Evolutionary conservation across 1,284 basidiomycete genomes (phyloP).

Genomic region (Ganoderma lingzhi): DNA sequence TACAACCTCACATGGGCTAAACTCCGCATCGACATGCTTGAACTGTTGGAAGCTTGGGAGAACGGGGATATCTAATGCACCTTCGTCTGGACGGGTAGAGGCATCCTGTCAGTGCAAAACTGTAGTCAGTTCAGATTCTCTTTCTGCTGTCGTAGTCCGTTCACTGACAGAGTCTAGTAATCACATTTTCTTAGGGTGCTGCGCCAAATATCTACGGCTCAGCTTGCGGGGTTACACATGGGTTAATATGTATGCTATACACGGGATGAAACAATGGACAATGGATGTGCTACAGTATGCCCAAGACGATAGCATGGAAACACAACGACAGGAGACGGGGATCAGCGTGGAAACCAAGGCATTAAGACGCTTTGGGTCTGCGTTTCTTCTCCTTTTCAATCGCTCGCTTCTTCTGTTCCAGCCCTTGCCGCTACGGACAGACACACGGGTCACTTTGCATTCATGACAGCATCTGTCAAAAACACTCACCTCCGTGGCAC

Average conservation of each 20-base stretch:
- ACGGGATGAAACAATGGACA: slow-evolving; percentile 3
- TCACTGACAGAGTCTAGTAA: background rate
- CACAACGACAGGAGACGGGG: slow-evolving; percentile 5
- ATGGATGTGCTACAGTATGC: slow-evolving; percentile 5
- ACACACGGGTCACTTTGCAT: background rate
- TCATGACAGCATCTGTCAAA: slow-evolving; percentile 1
- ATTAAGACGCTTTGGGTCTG: slow-evolving; percentile 39
- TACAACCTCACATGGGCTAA: slow-evolving; percentile 25
- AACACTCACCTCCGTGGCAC: slow-evolving; percentile 77
- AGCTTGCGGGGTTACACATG: background rate
- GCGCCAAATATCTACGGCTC: background rate
- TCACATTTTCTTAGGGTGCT: slow-evolving; percentile 2
- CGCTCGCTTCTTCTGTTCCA: slow-evolving; percentile 66
- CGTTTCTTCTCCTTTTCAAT: slow-evolving; percentile 68
- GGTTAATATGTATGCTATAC: slow-evolving; percentile 12
- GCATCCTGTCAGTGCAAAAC: background rate
- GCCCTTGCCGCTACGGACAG: slow-evolving; percentile 57
- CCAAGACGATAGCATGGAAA: slow-evolving; percentile 8
- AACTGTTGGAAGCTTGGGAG: slow-evolving; percentile 36
- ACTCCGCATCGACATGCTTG: slow-evolving; percentile 27
- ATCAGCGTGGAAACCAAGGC: background rate
- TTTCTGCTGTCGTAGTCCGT: background rate
- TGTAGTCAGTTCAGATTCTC: background rate
- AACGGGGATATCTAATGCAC: slow-evolving; percentile 29
- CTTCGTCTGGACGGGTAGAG: background rate